Base-by-base conservation (phyloP, 2,329 filamentous ascomycete species). In the Sarocladium strictum region DNA sequence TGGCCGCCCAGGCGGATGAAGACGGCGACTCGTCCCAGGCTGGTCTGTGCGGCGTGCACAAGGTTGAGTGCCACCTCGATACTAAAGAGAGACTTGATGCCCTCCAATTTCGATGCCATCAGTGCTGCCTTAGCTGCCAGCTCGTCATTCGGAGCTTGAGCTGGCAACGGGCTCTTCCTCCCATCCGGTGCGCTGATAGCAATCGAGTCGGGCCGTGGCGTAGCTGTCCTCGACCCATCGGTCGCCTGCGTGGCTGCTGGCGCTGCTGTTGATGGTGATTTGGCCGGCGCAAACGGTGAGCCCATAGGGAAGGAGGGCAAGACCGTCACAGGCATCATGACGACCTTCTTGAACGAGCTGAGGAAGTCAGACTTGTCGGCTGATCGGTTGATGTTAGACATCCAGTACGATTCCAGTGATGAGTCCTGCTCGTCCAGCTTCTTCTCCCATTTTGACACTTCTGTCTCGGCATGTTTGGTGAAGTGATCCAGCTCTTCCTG, bases 251-350 rank as follows among this genome's bases (percentile, higher is more conserved):
- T 43, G 15, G 49, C 19, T 5, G 49, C 19, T 5, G 54, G 11
- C 32, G 52, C 7, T 4, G 45, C 19, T 3, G 51, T 32, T 12
- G 53, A 14, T 3, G 74, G 65, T 32, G 29, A 32, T 54, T 74
- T 78, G 49, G 64, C 66, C 33, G 69, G 70, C 57, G 72, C 78
- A 64, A 84, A 89, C 54, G 78, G 78, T n/a, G 75, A 82, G 9
- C 76, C 75, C 51, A 82, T 73, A 5, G 81, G 71, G 57, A 90
- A 81, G 47, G 81, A 85, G 1, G 90, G 89, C 3, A 97, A 76
- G 9, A 91, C 93, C 53, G 90, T 96, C 50, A 99, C 93, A 2
- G 94, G 94, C 85, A 96, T 95, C 92, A 99, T 97, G 60, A 99
- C 89, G 9, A 99, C 94, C 69, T 97, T 97, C 66, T 91, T 97